Conservation (phyloP, 139 green algal genomes). For the Chlamydomonas sp. region DNA sequence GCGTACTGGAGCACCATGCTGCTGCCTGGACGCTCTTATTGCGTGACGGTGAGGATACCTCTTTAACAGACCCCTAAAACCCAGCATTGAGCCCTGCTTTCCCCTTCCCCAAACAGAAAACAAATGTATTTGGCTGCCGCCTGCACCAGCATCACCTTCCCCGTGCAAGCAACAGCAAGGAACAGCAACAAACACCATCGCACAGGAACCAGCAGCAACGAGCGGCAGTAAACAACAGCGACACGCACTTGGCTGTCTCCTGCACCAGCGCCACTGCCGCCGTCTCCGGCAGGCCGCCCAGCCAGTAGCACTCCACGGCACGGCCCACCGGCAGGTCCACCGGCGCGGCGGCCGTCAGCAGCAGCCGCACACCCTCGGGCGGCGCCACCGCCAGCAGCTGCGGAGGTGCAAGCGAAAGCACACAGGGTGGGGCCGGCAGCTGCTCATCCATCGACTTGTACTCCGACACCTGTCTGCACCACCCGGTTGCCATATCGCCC, state of each 20-base stretch:
- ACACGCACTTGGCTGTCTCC: background rate
- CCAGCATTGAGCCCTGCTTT: too few species aligned
- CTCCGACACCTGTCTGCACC: too few species aligned
- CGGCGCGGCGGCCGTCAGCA: conserved; percentile 13
- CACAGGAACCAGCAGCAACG: background rate
- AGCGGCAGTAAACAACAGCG: background rate
- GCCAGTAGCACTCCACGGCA: conserved; percentile 5
- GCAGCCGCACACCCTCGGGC: background rate
- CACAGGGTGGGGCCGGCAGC: background rate
- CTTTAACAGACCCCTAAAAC: too few species aligned
- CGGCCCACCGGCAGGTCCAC: conserved; percentile 7
- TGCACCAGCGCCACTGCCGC: conserved; percentile 29
- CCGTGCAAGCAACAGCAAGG: too few species aligned
- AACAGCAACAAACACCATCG: background rate
- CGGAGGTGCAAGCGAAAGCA: background rate
- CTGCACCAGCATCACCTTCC: too few species aligned
- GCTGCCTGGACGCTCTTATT: too few species aligned
- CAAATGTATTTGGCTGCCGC: too few species aligned
- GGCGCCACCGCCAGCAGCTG: conserved; percentile 27
- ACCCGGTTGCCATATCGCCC: too few species aligned
- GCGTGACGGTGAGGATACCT: too few species aligned
- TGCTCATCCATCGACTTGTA: background rate
- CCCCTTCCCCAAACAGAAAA: too few species aligned
- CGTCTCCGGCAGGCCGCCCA: conserved; percentile 11
- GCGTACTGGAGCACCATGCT: background rate